Percentiles rank a stretch among this genome's conserved stretches.
Evolutionary conservation across 179 eudicot species (phyloP).

Genomic region (Nepenthes alata): DNA sequence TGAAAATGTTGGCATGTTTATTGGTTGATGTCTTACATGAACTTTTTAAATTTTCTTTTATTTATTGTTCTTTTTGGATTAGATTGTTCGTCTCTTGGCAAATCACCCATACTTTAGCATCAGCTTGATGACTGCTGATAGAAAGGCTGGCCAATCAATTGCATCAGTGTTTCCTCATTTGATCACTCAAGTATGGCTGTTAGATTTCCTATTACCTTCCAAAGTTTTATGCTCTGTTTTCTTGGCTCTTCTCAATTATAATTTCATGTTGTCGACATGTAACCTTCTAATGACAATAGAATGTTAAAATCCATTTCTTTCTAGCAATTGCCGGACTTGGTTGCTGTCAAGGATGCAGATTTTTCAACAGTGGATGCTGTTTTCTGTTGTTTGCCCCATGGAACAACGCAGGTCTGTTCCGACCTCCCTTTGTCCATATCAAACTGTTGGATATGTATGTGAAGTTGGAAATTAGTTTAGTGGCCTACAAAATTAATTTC

Average conservation of each 20-base stretch:
- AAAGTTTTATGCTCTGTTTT: background rate
- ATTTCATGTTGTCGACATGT: background rate
- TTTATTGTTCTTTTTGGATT: conserved; percentile 8
- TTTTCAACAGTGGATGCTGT: conserved; percentile 82
- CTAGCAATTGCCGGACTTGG: conserved; percentile 74
- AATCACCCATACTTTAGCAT: conserved; percentile 70
- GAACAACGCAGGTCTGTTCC: conserved; percentile 70
- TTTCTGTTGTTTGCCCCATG: conserved; percentile 97
- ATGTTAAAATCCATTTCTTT: conserved; percentile 3
- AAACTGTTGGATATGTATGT: too few species aligned
- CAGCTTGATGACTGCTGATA: conserved; percentile 88
- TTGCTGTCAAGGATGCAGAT: conserved; percentile 80
- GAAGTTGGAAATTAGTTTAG: background rate
- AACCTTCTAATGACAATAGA: background rate
- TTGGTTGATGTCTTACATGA: background rate
- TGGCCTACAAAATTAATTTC: background rate
- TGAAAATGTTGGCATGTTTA: background rate
- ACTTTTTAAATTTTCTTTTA: background rate
- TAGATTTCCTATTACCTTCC: background rate
- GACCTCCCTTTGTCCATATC: background rate
- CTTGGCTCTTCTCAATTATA: background rate
- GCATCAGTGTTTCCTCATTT: conserved; percentile 90
- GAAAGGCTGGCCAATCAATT: conserved; percentile 90
- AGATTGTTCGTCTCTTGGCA: conserved; percentile 80
- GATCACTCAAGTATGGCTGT: conserved; percentile 44